A percentile compares a stretch with the other conserved stretches of the same genome.
Conservation (phyloP, 202 grass and related monocot species). For the Zoysia matrella region DNA sequence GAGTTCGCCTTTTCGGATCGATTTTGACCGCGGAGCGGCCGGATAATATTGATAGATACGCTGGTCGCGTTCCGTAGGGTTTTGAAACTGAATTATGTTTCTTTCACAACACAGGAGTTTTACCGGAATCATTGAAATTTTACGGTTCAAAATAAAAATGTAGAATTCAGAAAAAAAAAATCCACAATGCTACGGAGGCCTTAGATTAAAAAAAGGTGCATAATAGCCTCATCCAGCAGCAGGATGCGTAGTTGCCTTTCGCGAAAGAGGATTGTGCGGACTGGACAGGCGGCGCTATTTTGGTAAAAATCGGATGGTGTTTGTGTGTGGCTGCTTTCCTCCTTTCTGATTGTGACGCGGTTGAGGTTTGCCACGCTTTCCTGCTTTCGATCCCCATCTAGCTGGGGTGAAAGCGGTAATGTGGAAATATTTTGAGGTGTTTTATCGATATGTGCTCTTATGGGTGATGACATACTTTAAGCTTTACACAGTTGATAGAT, state of each 20-base stretch:
- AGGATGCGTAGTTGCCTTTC: neutral
- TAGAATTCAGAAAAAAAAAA: neutral
- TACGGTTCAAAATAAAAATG: no score
- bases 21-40: neutral
- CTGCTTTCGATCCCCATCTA: neutral
- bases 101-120: no score
- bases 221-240: neutral
- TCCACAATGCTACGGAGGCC: no score
- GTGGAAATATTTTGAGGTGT: no score
- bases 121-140: no score
- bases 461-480: neutral
- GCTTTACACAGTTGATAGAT: neutral
- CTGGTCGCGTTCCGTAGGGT: neutral
- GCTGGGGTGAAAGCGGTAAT: no score
- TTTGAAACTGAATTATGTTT: no score
- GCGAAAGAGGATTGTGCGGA: slow-evolving; percentile 17
- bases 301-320: neutral
- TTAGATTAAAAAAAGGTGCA: no score
- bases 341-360: neutral
- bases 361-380: neutral
- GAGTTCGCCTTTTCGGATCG: slow-evolving; percentile 1
- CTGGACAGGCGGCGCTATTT: neutral
- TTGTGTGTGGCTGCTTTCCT: neutral
- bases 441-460: no score
- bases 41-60: neutral